phyloP scores from a whole-genome alignment of 106 monocot species.

The Platanthera zijinensis region DNA sequence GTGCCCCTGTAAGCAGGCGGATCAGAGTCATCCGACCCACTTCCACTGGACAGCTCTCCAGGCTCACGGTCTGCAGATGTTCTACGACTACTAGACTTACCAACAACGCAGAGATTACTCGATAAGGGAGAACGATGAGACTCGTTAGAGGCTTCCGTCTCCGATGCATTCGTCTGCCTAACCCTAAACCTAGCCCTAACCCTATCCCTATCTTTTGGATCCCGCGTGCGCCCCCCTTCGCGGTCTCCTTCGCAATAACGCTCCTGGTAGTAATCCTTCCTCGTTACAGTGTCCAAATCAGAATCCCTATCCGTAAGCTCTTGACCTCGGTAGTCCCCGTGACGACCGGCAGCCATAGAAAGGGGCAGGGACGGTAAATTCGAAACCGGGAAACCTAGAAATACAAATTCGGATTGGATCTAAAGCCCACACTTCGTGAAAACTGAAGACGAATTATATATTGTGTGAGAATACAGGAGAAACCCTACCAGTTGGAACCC shows the following conservation, averaged over 20 bases:
- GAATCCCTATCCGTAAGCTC: constrained; percentile 21
- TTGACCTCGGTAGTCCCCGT: constrained; percentile 24
- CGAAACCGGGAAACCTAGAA: not conserved
- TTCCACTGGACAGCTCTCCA: constrained; percentile 45
- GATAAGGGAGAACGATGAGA: constrained; percentile 7
- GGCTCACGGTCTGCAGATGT: constrained; percentile 40
- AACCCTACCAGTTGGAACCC: not conserved
- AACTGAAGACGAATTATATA: not conserved
- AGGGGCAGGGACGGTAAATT: not conserved
- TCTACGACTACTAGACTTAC: not conserved
- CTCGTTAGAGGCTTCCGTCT: constrained; percentile 17
- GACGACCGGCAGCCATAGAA: constrained; percentile 43
- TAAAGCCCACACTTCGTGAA: not conserved
- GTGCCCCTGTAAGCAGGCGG: not conserved
- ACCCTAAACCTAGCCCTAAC: constrained; percentile 3
- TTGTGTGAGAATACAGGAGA: not conserved
- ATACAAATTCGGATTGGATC: not conserved
- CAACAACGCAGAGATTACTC: constrained; percentile 3
- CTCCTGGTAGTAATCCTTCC: constrained; percentile 17
- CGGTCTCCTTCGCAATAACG: constrained; percentile 6
- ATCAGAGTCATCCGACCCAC: constrained; percentile 31
- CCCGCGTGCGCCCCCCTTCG: constrained; percentile 5
- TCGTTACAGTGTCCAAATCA: constrained; percentile 16
- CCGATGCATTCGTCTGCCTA: constrained; percentile 8
- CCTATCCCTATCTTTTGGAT: constrained; percentile 7